Conservation (phyloP, 805 yeast species). For the Cyberlindnera lachancei region DNA sequence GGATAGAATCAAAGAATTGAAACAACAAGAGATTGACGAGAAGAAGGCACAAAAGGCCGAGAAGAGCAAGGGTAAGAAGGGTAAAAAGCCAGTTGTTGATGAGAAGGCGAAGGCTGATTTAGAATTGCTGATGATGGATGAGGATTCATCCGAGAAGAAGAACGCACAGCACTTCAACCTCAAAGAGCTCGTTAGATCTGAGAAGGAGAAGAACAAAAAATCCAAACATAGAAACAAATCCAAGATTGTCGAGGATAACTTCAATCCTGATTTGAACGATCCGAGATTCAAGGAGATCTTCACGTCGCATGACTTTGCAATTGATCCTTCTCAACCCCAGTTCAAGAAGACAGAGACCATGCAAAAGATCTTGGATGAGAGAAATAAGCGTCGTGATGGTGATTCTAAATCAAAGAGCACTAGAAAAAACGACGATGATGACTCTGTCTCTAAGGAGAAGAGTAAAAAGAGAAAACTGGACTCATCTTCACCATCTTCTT, state of each 20-base stretch:
- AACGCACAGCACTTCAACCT: conserved; percentile 56
- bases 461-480: conserved; percentile 10
- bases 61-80: conserved; percentile 23
- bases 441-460: too few species aligned
- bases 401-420: too few species aligned
- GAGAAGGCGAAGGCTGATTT: conserved; percentile 55
- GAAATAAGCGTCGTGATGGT: conserved; percentile 43
- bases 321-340: conserved; percentile 90
- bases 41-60: conserved; percentile 36
- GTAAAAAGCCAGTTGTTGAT: conserved; percentile 25
- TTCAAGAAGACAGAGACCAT: conserved; percentile 82
- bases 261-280: conserved; percentile 70
- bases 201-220: conserved; percentile 51
- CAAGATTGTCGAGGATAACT: conserved; percentile 45
- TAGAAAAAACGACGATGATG: too few species aligned
- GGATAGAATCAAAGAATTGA: conserved; percentile 61
- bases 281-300: conserved; percentile 79
- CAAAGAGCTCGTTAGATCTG: conserved; percentile 71
- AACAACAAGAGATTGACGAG: conserved; percentile 44
- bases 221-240: conserved; percentile 37
- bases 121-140: conserved; percentile 59
- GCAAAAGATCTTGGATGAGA: conserved; percentile 73
- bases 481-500: conserved; percentile 2
- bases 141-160: conserved; percentile 16
- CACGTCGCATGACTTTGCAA: conserved; percentile 84